Base-by-base conservation (phyloP, 148 eudicot genomes). In the Heliamphora exappendiculata region DNA sequence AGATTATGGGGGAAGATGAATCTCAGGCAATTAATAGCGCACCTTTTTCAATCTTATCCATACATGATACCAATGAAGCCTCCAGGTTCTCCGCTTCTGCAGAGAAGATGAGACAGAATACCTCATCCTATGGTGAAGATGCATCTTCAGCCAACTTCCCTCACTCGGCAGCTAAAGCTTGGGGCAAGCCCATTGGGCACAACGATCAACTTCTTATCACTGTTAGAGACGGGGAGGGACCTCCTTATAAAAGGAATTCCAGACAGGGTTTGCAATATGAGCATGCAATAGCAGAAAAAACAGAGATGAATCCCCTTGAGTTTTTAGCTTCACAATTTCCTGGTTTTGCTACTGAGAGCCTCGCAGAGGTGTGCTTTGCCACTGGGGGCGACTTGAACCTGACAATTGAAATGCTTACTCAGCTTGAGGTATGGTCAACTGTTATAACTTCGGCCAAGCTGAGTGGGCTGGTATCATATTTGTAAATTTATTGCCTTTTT, bases 271-370 rank as follows among this genome's bases (percentile, higher is more conserved):
- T 87, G 82, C 76, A 72, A 29, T 67, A 76, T 69, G 97, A 89
- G 63, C 87, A 76, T 78, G 54, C 80, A 7, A 50, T 83, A 26
- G 17, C 78, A 28, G 91, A 85, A 39, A 83, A 79, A 76, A 74
- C 72, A 58, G 83, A 83, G 74, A 73, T 84, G 76, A 83, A 87
- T 79, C 90, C 91, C 55, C 86, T 93, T 50, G 91, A 87, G 73
- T 88, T 91, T 84, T 85, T 93, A 83, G 90, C 91, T 78, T 77
- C 88, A 42, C 94, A 91, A 29, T 96, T 96, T 84, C 98, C 99
- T 39, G 97, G 98, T 69, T 96, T 96, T 88, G 91, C 98, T 70
- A 85, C 88, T 77, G 97, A 91, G 75, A 96, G 99, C 81, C 90
- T 96, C 39, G 89, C 90, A 47, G 99, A 93, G 82, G 98, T 91